Conservation (phyloP, 805 yeast species). For the Danielia oregonensis region DNA sequence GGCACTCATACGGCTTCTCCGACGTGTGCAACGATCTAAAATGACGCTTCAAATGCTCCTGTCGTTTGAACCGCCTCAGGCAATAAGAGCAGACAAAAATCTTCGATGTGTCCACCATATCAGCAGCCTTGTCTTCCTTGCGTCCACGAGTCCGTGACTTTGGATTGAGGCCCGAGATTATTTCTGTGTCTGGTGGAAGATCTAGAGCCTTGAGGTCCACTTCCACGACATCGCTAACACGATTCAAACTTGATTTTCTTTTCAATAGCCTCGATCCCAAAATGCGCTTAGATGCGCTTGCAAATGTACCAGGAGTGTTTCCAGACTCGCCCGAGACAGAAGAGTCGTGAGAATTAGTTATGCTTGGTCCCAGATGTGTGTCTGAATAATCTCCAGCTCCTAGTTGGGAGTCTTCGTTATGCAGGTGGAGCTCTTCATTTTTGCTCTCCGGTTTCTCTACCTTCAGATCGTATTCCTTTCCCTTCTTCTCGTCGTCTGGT, state of each 20-base stretch:
- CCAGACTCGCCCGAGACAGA: slow-evolving; percentile 7
- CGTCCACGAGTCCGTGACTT: slow-evolving; percentile 53
- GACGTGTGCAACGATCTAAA: slow-evolving; percentile 68
- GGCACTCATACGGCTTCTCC: slow-evolving; percentile 67
- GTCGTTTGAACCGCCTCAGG: slow-evolving; percentile 63
- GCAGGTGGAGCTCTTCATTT: slow-evolving; percentile 8
- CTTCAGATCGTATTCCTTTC: neutral
- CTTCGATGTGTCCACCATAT: slow-evolving; percentile 45
- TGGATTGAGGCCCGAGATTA: slow-evolving; percentile 31
- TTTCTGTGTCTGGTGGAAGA: slow-evolving; percentile 37
- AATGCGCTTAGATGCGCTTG: slow-evolving; percentile 36
- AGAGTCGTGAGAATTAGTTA: slow-evolving; percentile 8
- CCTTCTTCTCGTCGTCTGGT: neutral
- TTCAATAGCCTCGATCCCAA: slow-evolving; percentile 37
- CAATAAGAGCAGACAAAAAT: slow-evolving; percentile 64
- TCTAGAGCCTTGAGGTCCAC: slow-evolving; percentile 37
- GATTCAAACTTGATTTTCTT: slow-evolving; percentile 18
- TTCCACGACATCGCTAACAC: slow-evolving; percentile 30
- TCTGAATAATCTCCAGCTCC: no score
- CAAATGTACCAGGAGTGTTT: slow-evolving; percentile 16
- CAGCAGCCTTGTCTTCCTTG: slow-evolving; percentile 59
- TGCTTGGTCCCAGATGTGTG: slow-evolving; percentile 5
- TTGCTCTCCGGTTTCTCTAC: neutral
- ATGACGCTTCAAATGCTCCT: slow-evolving; percentile 75
- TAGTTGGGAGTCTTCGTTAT: slow-evolving; percentile 16